These are phyloP conservation scores for Eucalyptus viminalis DNA, from an alignment of 345 rosid species.

Conservation along the genomic window DNA sequence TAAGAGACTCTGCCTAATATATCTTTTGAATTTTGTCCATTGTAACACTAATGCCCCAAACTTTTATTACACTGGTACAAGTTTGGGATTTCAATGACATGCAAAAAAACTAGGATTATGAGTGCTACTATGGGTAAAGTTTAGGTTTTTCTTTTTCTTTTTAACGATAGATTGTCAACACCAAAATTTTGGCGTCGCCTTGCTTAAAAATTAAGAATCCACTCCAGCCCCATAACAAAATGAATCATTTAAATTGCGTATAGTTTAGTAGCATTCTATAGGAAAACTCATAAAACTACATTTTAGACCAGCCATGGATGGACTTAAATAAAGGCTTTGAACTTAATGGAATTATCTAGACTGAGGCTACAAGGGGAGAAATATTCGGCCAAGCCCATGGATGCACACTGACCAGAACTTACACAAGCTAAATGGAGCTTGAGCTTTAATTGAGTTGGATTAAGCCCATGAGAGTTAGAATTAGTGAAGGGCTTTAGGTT, in stretches of 20 bases:
- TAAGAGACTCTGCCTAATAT: rapidly evolving
- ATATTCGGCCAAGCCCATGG: background rate
- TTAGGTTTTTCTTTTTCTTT: background rate
- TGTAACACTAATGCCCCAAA: background rate
- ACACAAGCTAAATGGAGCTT: background rate
- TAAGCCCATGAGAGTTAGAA: background rate
- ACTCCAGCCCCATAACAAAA: too few relatives aligned
- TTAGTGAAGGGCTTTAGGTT: background rate
- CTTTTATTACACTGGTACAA: background rate
- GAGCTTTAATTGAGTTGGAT: background rate
- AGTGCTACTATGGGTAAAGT: background rate
- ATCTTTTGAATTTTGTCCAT: background rate
- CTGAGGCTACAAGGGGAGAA: background rate
- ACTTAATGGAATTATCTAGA: background rate
- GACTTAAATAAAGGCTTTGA: background rate
- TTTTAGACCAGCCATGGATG: background rate
- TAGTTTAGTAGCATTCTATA: too few relatives aligned
- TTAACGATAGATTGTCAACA: background rate
- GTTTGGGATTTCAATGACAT: background rate
- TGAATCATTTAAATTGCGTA: too few relatives aligned
- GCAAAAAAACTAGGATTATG: background rate
- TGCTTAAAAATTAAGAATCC: too few relatives aligned
- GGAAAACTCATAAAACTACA: too few relatives aligned
- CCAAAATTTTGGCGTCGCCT: too few relatives aligned
- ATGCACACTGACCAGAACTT: background rate